These are phyloP conservation scores for Linnemannia zychae DNA, from an alignment of 192 early-diverging fungal genomes.

Conservation along the genomic window DNA sequence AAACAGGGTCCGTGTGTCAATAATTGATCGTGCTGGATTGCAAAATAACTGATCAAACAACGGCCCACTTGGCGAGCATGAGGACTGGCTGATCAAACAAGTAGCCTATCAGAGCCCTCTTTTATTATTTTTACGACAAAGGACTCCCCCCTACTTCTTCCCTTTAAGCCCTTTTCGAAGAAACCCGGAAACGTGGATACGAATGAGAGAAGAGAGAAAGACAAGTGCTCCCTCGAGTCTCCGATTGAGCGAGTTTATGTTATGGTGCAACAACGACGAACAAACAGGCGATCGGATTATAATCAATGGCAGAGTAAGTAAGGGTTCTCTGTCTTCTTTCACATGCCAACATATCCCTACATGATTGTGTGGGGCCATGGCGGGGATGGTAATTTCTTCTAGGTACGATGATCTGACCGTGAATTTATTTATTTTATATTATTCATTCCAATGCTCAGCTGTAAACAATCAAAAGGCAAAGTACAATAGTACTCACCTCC, in stretches of 20 bases:
- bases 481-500: not conserved
- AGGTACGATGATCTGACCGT: slow-evolving; percentile 19
- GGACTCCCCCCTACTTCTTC: not conserved
- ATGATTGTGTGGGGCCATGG: not conserved
- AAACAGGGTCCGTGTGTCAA: slow-evolving; percentile 3
- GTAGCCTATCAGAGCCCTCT: not conserved
- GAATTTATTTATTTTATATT: not conserved
- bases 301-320: not conserved
- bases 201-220: not conserved
- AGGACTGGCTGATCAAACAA: not conserved
- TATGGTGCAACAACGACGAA: no score
- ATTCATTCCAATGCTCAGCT: not conserved
- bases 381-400: no score
- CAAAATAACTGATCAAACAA: not conserved
- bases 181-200: not conserved
- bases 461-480: not conserved
- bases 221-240: not conserved
- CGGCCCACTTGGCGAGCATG: not conserved
- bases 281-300: not conserved
- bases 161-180: not conserved
- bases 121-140: not conserved
- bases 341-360: slow-evolving; percentile 6
- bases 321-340: not conserved
- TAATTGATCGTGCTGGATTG: not conserved
- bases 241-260: not conserved